These are phyloP conservation scores for Dothistroma septosporum DNA, from an alignment of 2,329 filamentous ascomycete genomes.

Conservation along the genomic window DNA sequence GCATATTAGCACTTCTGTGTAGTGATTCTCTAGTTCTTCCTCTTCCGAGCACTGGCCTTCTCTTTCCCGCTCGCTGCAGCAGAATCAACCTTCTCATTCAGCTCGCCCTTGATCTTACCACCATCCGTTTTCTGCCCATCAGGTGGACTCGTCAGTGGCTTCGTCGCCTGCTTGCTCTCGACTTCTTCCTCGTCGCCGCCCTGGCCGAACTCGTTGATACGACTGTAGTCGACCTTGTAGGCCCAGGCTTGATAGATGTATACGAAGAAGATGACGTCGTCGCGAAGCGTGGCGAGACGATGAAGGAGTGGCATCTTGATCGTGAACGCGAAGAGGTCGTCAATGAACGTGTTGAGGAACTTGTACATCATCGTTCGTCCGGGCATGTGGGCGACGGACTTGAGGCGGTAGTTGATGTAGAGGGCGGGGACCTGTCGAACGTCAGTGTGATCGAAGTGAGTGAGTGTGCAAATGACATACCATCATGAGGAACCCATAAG, in stretches of 20 bases:
- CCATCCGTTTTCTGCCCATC: slow-evolving; percentile 17
- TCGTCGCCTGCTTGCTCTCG: slow-evolving; percentile 47
- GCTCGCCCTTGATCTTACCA: slow-evolving; percentile 17
- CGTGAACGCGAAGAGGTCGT: slow-evolving; percentile 96
- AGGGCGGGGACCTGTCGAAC: slow-evolving; percentile 63
- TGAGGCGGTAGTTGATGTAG: slow-evolving; percentile 98
- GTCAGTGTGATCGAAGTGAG: slow-evolving; percentile 5
- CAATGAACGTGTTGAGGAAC: slow-evolving; percentile 97
- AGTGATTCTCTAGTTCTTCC: slow-evolving; percentile 9
- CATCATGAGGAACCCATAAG: slow-evolving; percentile 99
- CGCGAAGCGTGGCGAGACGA: slow-evolving; percentile 82
- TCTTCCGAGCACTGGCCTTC: slow-evolving; percentile 14
- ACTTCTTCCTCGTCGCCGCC: slow-evolving; percentile 83
- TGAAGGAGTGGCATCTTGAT: slow-evolving; percentile 99
- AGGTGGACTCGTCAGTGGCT: slow-evolving; percentile 37
- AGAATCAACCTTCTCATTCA: slow-evolving; percentile 12
- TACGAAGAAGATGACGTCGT: slow-evolving; percentile 97
- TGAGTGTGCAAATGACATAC: slow-evolving; percentile 37
- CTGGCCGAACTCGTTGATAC: slow-evolving; percentile 97
- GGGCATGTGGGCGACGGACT: slow-evolving; percentile 89
- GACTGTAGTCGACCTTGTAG: slow-evolving; percentile 85
- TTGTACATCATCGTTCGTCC: slow-evolving; percentile 97
- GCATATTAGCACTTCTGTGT: no score
- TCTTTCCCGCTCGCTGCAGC: slow-evolving; percentile 12
- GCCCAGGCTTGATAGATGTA: slow-evolving; percentile 93